phyloP scores from a whole-genome alignment of 495 filamentous ascomycete genomes.

The Penicillium herquei region DNA sequence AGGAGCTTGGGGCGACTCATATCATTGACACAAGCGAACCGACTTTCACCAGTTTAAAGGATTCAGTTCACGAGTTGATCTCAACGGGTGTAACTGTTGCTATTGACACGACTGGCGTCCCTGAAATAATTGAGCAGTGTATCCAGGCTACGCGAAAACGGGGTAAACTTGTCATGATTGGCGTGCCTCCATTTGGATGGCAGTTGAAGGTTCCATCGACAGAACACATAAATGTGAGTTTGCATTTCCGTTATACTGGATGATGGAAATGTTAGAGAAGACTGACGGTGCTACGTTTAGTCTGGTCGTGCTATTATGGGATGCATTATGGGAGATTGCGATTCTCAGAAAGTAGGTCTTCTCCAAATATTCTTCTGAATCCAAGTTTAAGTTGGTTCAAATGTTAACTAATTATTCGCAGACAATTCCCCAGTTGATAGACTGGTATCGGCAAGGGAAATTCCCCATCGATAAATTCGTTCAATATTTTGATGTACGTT shows the following conservation, averaged over 20 bases:
- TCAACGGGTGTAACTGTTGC: slow-evolving; percentile 27
- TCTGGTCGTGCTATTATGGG: slow-evolving; percentile 18
- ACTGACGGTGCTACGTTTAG: slow-evolving; percentile 4
- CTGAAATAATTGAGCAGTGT: slow-evolving; percentile 28
- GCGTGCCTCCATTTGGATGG: slow-evolving; percentile 32
- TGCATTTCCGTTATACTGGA: neutral
- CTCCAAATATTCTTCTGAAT: neutral
- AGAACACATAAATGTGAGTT: slow-evolving; percentile 18
- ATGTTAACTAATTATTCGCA: slow-evolving; percentile 2
- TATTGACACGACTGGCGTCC: slow-evolving; percentile 38
- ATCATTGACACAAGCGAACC: slow-evolving; percentile 22
- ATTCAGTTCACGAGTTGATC: slow-evolving; percentile 18
- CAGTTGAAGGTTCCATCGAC: slow-evolving; percentile 12
- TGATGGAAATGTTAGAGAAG: neutral
- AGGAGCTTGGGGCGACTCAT: slow-evolving; percentile 38
- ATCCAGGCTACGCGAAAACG: slow-evolving; percentile 24
- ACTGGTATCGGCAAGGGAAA: slow-evolving; percentile 33
- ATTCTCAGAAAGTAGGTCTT: slow-evolving; percentile 11
- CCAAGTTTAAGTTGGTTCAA: too few species aligned
- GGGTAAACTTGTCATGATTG: slow-evolving; percentile 36
- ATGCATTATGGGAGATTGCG: slow-evolving; percentile 20
- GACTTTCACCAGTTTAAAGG: slow-evolving; percentile 17
- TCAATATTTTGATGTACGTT: slow-evolving; percentile 4
- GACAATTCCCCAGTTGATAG: slow-evolving; percentile 34
- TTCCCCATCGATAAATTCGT: slow-evolving; percentile 24